phyloP scores from a whole-genome alignment of 495 filamentous ascomycete genomes.

The Podospora sp. region DNA sequence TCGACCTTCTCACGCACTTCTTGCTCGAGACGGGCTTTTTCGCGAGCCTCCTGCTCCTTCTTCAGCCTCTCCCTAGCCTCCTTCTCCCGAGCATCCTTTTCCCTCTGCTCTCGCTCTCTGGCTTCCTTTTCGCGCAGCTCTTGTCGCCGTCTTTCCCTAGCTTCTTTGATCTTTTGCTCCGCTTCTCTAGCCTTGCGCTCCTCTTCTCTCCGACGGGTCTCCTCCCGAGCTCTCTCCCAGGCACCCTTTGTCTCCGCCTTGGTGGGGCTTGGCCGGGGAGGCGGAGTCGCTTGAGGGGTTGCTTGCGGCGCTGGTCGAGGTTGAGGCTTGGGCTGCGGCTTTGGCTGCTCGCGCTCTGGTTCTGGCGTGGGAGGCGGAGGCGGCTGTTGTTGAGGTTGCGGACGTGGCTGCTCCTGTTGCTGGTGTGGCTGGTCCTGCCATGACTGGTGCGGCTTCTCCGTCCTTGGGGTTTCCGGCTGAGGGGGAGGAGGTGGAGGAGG shows the following conservation, averaged over 20 bases:
- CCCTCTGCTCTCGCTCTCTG: conserved; percentile 54
- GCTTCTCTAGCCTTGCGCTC: conserved; percentile 59
- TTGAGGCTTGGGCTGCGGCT: neutral
- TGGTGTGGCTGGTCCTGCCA: conserved; percentile 48
- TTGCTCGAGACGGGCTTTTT: conserved; percentile 51
- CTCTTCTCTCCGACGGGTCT: conserved; percentile 63
- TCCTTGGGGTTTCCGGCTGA: conserved; percentile 31
- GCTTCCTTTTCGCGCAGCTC: conserved; percentile 65
- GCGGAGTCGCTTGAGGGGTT: conserved; percentile 28
- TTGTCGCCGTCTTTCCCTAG: conserved; percentile 51
- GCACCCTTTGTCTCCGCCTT: conserved; percentile 47
- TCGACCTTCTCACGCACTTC: conserved; percentile 49
- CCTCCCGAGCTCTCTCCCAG: conserved; percentile 74
- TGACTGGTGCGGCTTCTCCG: conserved; percentile 39
- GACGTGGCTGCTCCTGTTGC: conserved; percentile 24
- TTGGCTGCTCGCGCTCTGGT: conserved; percentile 6
- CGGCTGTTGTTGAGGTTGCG: conserved; percentile 16
- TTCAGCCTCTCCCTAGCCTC: conserved; percentile 41
- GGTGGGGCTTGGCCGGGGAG: conserved; percentile 33
- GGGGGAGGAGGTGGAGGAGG: conserved; percentile 41
- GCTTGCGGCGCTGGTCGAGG: conserved; percentile 33
- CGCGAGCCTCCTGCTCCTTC: conserved; percentile 42
- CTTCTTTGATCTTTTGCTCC: conserved; percentile 52
- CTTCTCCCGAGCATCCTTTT: conserved; percentile 51
- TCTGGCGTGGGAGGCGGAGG: conserved; percentile 24